Conservation (phyloP, 2,329 filamentous ascomycete genomes). For the Cladosporium sp. region DNA sequence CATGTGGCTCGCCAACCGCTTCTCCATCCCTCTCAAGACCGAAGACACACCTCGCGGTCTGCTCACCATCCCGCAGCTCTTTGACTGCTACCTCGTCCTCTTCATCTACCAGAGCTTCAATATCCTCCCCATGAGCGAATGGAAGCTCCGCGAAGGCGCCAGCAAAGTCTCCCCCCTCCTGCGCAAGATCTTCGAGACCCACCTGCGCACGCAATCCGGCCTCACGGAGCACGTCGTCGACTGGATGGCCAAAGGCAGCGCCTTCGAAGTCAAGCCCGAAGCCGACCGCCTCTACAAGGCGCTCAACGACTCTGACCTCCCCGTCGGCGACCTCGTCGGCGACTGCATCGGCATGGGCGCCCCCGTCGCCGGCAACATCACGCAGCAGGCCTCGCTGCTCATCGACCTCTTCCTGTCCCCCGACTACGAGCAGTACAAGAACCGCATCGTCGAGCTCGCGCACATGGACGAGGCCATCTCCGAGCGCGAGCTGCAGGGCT, state of each 20-base stretch:
- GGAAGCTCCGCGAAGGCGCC: slow-evolving; percentile 43
- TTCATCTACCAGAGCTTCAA: slow-evolving; percentile 51
- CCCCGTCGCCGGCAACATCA: slow-evolving; percentile 46
- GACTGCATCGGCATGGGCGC: slow-evolving; percentile 35
- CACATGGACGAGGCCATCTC: slow-evolving; percentile 38
- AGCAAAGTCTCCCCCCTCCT: slow-evolving; percentile 36
- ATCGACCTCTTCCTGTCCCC: slow-evolving; percentile 48
- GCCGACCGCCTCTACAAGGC: slow-evolving; percentile 49
- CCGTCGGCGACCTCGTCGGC: slow-evolving; percentile 41
- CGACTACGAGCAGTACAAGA: slow-evolving; percentile 46
- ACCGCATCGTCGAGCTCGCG: slow-evolving; percentile 42
- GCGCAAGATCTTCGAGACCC: slow-evolving; percentile 37
- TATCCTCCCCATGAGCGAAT: slow-evolving; percentile 44
- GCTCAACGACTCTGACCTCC: slow-evolving; percentile 40
- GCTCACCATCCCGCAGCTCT: slow-evolving; percentile 41
- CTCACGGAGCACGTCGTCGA: slow-evolving; percentile 32
- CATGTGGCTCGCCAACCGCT: slow-evolving; percentile 56
- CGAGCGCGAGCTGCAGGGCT: slow-evolving; percentile 45
- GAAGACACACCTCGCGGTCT: slow-evolving; percentile 52
- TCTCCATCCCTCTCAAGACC: slow-evolving; percentile 63
- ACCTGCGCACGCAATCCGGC: slow-evolving; percentile 42
- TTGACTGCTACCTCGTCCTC: slow-evolving; percentile 39
- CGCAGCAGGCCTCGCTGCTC: slow-evolving; percentile 48
- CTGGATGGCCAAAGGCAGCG: slow-evolving; percentile 43
- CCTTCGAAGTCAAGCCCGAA: slow-evolving; percentile 44